Base-by-base conservation (phyloP, 148 eudicot species). In the Linanthus parryae region DNA sequence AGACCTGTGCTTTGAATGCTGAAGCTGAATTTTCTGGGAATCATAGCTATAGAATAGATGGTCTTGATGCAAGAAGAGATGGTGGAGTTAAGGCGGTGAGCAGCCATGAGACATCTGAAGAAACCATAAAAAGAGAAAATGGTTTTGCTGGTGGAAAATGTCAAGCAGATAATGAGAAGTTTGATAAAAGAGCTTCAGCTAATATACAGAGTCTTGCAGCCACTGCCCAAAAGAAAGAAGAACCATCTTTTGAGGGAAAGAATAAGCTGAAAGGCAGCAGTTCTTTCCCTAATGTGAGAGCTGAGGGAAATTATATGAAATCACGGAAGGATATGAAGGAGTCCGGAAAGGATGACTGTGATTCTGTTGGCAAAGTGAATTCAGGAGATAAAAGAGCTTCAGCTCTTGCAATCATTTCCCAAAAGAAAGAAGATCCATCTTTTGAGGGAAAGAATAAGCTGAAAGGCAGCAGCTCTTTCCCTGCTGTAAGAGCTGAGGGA, bases 181-280 rank as follows among this genome's bases (percentile, higher is more conserved):
- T 56, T 34, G 45, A 39, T 44, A 19, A 19, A 44, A 63, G 63
- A 47, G 46, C 23, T 39, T 23, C 23, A 19, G n/a, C 50, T 46
- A 37, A 51, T 33, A 23, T 28, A 12, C 55, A 36, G 52, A 20
- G 26, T 45, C 48, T 13, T 44, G 55, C 34, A 17, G 50, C 21
- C 38, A 14, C 27, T 39, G 43, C 33, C 29, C 44, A 11, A 26
- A 57, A 64, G 38, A 58, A 56, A 59, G 68, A 71, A 24, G 13
- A 24, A 29, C 19, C 45, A 37, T 57, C 61, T 34, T 44, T 68
- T 27, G 40, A 30, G 31, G 55, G 38, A 14, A 67, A 64, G 55
- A 75, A 63, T 50, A 75, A 71, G 52, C 24, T 15, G 14, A 60
- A 52, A 66, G 64, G 16, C 31, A 30, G 46, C 28, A 52, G 20